A percentile compares a stretch with the other conserved stretches of the same genome.
Conservation (phyloP, 2,329 filamentous ascomycete genomes). For the Simplicillium sp. region DNA sequence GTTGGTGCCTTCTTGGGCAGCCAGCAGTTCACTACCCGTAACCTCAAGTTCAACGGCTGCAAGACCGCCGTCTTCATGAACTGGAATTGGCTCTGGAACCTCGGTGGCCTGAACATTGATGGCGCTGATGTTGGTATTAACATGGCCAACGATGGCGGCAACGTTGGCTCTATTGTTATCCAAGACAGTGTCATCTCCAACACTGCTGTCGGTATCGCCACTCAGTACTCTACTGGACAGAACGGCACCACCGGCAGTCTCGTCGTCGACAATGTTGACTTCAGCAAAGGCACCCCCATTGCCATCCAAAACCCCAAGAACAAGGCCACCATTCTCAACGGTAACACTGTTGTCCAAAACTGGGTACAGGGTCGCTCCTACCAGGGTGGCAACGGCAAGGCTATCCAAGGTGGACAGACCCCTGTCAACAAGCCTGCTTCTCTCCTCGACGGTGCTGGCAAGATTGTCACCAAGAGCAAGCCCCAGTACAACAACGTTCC, state of each 20-base stretch:
- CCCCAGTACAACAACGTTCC: constrained; percentile 72
- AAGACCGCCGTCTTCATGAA: constrained; percentile 80
- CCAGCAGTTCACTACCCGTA: constrained; percentile 81
- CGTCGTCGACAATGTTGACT: constrained; percentile 84
- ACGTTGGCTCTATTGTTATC: constrained; percentile 78
- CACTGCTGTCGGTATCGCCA: constrained; percentile 61
- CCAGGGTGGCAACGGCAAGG: constrained; percentile 33
- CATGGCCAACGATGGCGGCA: constrained; percentile 56
- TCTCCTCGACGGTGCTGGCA: constrained; percentile 56
- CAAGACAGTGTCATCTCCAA: constrained; percentile 72
- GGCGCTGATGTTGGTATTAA: constrained; percentile 69
- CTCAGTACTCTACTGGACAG: constrained; percentile 56
- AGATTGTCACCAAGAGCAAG: constrained; percentile 75
- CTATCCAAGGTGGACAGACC: constrained; percentile 48
- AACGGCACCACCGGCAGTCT: constrained; percentile 69
- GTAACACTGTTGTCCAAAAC: constrained; percentile 57
- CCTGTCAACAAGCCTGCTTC: constrained; percentile 52
- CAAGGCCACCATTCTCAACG: constrained; percentile 52
- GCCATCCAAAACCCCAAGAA: constrained; percentile 55
- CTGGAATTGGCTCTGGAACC: constrained; percentile 85
- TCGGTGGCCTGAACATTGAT: constrained; percentile 68
- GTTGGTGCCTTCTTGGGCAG: constrained; percentile 73
- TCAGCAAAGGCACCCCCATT: constrained; percentile 53
- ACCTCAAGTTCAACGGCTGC: constrained; percentile 73
- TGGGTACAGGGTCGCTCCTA: constrained; percentile 80